Conservation (phyloP, 805 yeast species). For the Saturnispora quitensis region DNA sequence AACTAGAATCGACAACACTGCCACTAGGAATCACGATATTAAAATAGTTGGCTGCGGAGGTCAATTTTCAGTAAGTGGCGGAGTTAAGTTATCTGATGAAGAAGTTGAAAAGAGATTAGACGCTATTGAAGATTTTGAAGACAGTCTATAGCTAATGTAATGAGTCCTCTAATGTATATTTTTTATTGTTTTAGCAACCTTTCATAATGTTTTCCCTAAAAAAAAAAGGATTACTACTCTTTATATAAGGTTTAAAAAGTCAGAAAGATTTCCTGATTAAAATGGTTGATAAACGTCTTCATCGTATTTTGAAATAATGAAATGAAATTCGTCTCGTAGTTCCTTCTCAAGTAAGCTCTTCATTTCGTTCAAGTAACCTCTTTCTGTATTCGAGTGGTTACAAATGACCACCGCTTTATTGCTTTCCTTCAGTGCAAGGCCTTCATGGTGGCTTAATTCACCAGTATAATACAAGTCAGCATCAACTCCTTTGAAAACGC, state of each 20-base stretch:
- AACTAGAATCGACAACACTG: conserved; percentile 86
- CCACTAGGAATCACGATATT: conserved; percentile 74
- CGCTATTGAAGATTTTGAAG: conserved; percentile 34
- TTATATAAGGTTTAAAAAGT: background rate
- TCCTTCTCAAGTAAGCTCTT: conserved; percentile 33
- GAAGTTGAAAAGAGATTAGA: conserved; percentile 42
- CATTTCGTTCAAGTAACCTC: conserved; percentile 62
- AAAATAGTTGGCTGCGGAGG: conserved; percentile 86
- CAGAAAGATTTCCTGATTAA: background rate
- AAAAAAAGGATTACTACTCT: background rate
- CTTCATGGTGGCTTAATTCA: conserved; percentile 91
- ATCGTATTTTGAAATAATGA: conserved; percentile 49
- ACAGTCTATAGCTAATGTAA: background rate
- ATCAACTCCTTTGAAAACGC: conserved; percentile 51
- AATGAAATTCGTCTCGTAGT: conserved; percentile 27
- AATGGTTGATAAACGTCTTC: conserved; percentile 45
- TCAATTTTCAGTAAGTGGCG: conserved; percentile 87
- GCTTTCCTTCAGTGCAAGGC: conserved; percentile 55
- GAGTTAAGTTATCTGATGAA: conserved; percentile 49
- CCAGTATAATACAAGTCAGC: conserved; percentile 83
- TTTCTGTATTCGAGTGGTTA: conserved; percentile 88
- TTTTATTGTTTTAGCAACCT: background rate
- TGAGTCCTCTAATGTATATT: background rate
- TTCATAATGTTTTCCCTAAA: background rate
- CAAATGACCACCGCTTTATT: conserved; percentile 70